Evolutionary conservation across 2,329 filamentous ascomycete genomes (phyloP), one percentile per base, ranked within the genome.

Genomic region (Fonsecaea monophora): DNA sequence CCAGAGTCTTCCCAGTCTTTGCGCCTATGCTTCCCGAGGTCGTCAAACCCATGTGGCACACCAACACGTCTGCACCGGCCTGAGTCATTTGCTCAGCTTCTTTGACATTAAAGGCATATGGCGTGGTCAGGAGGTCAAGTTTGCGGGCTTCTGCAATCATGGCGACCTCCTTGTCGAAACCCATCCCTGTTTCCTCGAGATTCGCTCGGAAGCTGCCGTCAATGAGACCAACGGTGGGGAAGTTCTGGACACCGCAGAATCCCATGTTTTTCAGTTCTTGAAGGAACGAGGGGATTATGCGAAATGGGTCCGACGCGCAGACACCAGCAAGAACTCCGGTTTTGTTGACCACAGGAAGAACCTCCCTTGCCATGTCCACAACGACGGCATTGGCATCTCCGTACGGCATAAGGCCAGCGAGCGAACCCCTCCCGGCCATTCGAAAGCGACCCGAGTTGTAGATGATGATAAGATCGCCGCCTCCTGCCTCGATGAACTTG

Each of bases 361-460:
- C 86, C 77, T 91, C 89, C 12, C 79, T 82, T 0, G 88, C 86
- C 89, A 91, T 91, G 38, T 90, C 87, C 0, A 90, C 78, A 0
- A 91, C 88, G 1, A 90, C 84, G 68, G 88, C 85, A 72, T 91
- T 91, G 4, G 89, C 89, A 73, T 91, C 89, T 3, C 87, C 86
- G 74, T 90, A 91, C 0, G 89, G 88, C 87, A 91, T 90, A 58
- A 91, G 77, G 0, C 89, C 89, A 0, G 89, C 89, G 10, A 91
- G 77, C 0, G 88, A 90, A 0, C 89, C 89, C 50, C 87, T 81
- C 0, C 90, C 89, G 0, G 89, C 89, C 90, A 92, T 92, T 9
- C 89, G 86, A 75, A 89, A 92, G 3, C 89, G 84, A 0, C 89
- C 89, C 42, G 86, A 89, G 76, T 91, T 91, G 81, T 91, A 91